Conservation (phyloP, 1,139 yeast genomes). For the Blastobotrys indianensis region DNA sequence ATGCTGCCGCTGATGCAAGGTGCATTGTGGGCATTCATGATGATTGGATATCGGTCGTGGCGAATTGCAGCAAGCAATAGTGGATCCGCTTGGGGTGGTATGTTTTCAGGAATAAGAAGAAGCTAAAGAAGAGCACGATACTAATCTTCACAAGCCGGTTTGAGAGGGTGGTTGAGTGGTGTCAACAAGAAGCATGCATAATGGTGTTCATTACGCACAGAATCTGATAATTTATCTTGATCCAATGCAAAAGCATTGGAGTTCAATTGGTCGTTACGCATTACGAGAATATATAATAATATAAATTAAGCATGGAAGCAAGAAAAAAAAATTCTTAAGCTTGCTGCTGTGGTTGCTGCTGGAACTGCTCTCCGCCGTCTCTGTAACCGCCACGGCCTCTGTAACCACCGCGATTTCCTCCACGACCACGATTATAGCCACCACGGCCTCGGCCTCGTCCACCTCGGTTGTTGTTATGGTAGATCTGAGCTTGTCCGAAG, state of each 20-base stretch:
- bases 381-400: slow-evolving; percentile 6
- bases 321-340: neutral
- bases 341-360: neutral
- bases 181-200: no score
- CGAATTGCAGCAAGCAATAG: slow-evolving; percentile 16
- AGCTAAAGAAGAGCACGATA: no score
- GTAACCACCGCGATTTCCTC: slow-evolving; percentile 31
- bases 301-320: slow-evolving; percentile 1
- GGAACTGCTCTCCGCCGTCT: neutral
- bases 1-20: slow-evolving; percentile 46
- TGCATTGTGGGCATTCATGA: slow-evolving; percentile 40
- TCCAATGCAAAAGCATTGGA: no score
- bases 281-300: no score
- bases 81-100: slow-evolving; percentile 31
- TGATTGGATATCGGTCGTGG: slow-evolving; percentile 42
- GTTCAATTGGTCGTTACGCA: no score
- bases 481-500: slow-evolving; percentile 50
- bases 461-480: slow-evolving; percentile 13
- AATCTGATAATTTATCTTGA: no score
- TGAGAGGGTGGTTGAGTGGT: no score
- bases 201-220: no score
- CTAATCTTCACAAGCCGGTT: no score
- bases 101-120: slow-evolving; percentile 11
- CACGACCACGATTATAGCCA: slow-evolving; percentile 32
- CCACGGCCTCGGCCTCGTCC: slow-evolving; percentile 34